Evolutionary conservation across 345 rosid species (phyloP).

Genomic region (Psidium friedrichsthalianum): DNA sequence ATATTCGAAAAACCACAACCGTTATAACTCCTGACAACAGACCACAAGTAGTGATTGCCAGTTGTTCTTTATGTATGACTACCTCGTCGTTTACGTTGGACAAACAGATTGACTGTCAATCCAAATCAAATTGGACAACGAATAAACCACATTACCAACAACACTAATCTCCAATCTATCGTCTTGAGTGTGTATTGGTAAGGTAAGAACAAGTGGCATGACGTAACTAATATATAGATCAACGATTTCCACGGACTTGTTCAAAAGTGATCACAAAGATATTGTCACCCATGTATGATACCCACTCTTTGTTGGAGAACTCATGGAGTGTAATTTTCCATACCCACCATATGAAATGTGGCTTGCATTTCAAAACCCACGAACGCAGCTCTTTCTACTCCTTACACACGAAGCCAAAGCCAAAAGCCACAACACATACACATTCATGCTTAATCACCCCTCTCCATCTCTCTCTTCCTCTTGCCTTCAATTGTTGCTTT

Average conservation of each 20-base stretch:
- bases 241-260: background rate
- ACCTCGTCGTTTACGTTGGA: background rate
- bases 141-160: too few species aligned
- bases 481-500: background rate
- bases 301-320: background rate
- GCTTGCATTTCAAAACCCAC: background rate
- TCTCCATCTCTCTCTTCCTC: background rate
- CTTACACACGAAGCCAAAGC: background rate
- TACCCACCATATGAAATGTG: background rate
- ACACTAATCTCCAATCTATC: too few species aligned
- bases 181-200: background rate
- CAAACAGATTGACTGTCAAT: too few species aligned
- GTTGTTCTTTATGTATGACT: background rate
- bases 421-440: background rate
- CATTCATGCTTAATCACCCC: background rate
- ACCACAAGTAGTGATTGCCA: too few species aligned
- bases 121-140: too few species aligned
- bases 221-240: background rate
- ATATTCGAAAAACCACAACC: too few species aligned
- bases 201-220: background rate
- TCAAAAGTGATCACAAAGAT: background rate
- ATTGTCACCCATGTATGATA: background rate
- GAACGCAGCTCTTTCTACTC: background rate
- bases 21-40: too few species aligned
- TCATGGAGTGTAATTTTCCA: background rate